Percentiles rank a stretch among this genome's conserved stretches.
These are phyloP conservation scores for Cairneyella variabilis DNA, from an alignment of 495 filamentous ascomycete genomes.

Conservation along the genomic window DNA sequence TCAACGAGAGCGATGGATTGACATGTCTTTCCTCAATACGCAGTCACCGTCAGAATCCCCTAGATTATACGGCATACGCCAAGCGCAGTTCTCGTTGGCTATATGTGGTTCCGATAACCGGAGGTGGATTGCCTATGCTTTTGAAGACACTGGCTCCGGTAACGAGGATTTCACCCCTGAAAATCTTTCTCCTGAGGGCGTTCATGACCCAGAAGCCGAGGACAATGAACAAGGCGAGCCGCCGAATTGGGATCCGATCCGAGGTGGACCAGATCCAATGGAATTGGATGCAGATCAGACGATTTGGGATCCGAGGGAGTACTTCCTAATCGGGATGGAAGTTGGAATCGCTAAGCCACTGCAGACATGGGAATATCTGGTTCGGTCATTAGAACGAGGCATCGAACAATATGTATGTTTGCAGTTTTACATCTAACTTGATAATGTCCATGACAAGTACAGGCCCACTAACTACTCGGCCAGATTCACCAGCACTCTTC, in stretches of 20 bases:
- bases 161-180: not conserved
- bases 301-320: constrained; percentile 2
- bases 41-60: not conserved
- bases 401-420: constrained; percentile 3
- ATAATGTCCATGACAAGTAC: not conserved
- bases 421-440: not conserved
- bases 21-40: constrained; percentile 6
- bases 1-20: not conserved
- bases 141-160: not conserved
- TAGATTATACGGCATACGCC: not conserved
- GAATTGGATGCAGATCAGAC: not conserved
- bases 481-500: not conserved
- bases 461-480: not conserved
- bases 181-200: not conserved
- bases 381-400: not conserved
- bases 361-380: constrained; percentile 1
- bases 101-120: not conserved
- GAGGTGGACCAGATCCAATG: not conserved
- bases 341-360: not conserved
- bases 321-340: constrained; percentile 1
- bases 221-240: not conserved
- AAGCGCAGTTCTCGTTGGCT: not conserved
- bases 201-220: not conserved
- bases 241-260: not conserved
- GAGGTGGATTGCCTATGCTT: not conserved